Percentiles rank a stretch among this genome's conserved stretches.
Evolutionary conservation across 805 yeast species (phyloP).

Genomic region (Debaryomyces hansenii): DNA sequence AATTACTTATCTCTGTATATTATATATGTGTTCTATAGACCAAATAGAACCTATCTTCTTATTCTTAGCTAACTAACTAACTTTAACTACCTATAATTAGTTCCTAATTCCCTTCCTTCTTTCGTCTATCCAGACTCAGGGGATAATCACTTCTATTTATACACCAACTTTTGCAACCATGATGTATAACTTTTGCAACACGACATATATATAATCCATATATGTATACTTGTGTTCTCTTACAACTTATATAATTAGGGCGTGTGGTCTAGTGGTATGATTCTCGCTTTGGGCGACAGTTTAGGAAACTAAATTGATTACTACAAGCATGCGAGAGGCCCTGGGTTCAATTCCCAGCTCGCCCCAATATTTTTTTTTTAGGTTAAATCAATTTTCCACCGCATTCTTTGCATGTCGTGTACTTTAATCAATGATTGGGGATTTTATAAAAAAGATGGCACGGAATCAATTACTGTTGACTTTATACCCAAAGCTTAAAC

Average conservation of each 20-base stretch:
- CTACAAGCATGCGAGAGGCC: constrained; percentile 53
- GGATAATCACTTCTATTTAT: too few species aligned
- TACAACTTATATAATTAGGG: constrained; percentile 13
- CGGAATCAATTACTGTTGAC: background rate
- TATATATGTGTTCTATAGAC: too few species aligned
- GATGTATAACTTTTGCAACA: too few species aligned
- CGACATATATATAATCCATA: background rate
- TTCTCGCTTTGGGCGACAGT: constrained; percentile 34
- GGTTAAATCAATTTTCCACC: background rate
- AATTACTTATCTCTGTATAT: too few species aligned
- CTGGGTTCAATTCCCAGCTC: constrained; percentile 62
- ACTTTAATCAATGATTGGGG: background rate
- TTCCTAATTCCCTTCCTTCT: too few species aligned
- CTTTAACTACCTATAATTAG: too few species aligned
- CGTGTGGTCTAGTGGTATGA: constrained; percentile 40
- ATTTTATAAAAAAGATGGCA: background rate
- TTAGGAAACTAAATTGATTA: constrained; percentile 9
- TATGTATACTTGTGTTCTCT: background rate
- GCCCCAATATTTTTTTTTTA: constrained; percentile 25
- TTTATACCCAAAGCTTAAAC: too few species aligned
- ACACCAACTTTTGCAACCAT: too few species aligned
- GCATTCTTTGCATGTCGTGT: background rate
- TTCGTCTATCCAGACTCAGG: too few species aligned
- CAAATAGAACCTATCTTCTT: too few species aligned
- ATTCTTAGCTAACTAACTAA: too few species aligned